A percentile compares a stretch with the other conserved stretches of the same genome.
phyloP scores from a whole-genome alignment of 202 grass and related monocot genomes.

The Tripidium arundinaceum region DNA sequence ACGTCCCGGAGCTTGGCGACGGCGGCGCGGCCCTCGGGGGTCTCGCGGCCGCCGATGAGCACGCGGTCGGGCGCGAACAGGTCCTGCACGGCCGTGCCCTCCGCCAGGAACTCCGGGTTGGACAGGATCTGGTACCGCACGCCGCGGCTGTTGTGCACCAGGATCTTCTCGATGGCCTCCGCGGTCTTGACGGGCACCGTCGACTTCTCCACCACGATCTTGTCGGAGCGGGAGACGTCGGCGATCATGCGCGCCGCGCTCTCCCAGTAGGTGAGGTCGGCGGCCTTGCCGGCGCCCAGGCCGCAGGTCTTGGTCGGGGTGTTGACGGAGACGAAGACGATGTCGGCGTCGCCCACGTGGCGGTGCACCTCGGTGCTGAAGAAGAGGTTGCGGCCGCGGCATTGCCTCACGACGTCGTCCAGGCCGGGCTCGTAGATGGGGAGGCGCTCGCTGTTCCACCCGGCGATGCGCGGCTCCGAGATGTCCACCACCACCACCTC shows the following conservation, averaged over 20 bases:
- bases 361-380: conserved; percentile 74
- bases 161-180: conserved; percentile 77
- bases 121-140: conserved; percentile 91
- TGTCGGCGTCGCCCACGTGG: conserved; percentile 69
- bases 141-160: conserved; percentile 86
- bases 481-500: conserved; percentile 71
- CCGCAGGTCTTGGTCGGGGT: conserved; percentile 87
- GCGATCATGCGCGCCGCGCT: conserved; percentile 87
- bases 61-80: conserved; percentile 73
- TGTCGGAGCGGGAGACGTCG: conserved; percentile 77
- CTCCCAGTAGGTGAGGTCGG: conserved; percentile 89
- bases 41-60: conserved; percentile 81
- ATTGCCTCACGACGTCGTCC: conserved; percentile 69
- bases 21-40: conserved; percentile 50
- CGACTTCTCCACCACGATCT: conserved; percentile 91
- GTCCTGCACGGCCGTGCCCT: conserved; percentile 63
- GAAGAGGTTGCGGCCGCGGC: conserved; percentile 74
- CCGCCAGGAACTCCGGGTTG: conserved; percentile 81
- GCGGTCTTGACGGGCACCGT: conserved; percentile 89
- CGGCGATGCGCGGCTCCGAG: conserved; percentile 60
- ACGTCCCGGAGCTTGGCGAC: conserved; percentile 61
- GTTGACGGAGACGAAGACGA: conserved; percentile 83
- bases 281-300: conserved; percentile 84
- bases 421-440: conserved; percentile 84
- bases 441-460: conserved; percentile 79